These are phyloP conservation scores for Pseudopediastrum boryanum DNA, from an alignment of 139 green algal genomes.

Conservation along the genomic window DNA sequence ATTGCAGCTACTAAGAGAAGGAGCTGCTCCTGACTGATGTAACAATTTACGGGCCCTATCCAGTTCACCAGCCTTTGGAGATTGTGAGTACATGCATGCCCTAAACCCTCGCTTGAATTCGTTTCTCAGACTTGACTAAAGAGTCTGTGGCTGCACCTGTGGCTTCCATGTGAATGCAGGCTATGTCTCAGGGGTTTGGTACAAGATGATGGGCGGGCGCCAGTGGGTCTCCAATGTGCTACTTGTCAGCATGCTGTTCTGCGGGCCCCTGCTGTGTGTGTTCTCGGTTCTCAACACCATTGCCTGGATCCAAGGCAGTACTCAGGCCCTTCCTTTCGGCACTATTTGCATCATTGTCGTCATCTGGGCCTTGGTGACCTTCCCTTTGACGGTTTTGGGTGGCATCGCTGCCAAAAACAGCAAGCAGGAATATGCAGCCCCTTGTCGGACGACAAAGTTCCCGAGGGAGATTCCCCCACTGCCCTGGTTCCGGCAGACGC, in stretches of 20 bases:
- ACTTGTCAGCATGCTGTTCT: conserved; percentile 78
- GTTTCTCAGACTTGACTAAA: too few relatives aligned
- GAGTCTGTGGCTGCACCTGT: too few relatives aligned
- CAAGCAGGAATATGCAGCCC: conserved; percentile 73
- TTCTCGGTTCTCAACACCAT: conserved; percentile 91
- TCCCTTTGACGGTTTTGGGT: conserved; percentile 92
- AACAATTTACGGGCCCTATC: too few relatives aligned
- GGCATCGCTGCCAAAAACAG: conserved; percentile 86
- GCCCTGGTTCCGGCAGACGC: conserved; percentile 87
- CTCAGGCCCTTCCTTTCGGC: conserved; percentile 76
- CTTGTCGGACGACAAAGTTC: conserved; percentile 91
- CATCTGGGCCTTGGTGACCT: conserved; percentile 86
- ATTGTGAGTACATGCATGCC: too few relatives aligned
- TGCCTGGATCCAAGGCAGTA: conserved; percentile 53
- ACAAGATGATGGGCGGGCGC: conserved; percentile 88
- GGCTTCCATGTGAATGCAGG: conserved; percentile 70
- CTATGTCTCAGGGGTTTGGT: conserved; percentile 81
- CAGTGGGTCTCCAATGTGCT: conserved; percentile 84
- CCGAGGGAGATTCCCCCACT: conserved; percentile 81
- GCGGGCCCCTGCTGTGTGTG: conserved; percentile 74
- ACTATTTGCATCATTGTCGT: conserved; percentile 88
- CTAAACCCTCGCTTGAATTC: too few relatives aligned
- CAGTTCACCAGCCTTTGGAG: too few relatives aligned
- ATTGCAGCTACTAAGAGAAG: too few relatives aligned
- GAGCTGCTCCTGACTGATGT: too few relatives aligned